Evolutionary conservation across 768 basidiomycete genomes (phyloP).

Genomic region (Termitomyces sp.): DNA sequence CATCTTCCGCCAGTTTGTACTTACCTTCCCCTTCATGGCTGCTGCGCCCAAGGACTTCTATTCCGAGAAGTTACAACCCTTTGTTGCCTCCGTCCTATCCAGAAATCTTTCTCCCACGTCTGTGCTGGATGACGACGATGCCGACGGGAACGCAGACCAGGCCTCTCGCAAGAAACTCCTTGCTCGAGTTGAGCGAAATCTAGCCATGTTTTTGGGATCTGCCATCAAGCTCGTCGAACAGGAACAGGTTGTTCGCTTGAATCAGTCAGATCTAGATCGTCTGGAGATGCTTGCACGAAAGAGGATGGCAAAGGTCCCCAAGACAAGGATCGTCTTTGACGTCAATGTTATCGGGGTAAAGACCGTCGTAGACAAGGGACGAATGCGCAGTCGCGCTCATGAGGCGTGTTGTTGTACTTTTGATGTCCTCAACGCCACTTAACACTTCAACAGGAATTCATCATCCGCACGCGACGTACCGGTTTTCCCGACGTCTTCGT

Average conservation of each 20-base stretch:
- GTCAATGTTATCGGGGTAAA: slow-evolving; percentile 91
- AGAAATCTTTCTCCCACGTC: slow-evolving; percentile 69
- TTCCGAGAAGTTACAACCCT: slow-evolving; percentile 92
- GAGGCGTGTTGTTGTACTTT: slow-evolving; percentile 54
- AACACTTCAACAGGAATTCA: slow-evolving; percentile 71
- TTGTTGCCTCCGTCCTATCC: slow-evolving; percentile 76
- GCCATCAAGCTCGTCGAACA: slow-evolving; percentile 79
- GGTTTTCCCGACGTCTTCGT: slow-evolving; percentile 79
- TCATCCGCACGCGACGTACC: slow-evolving; percentile 81
- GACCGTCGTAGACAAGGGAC: slow-evolving; percentile 77
- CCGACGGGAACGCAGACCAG: slow-evolving; percentile 44
- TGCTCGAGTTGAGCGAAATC: slow-evolving; percentile 78
- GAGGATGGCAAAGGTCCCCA: slow-evolving; percentile 46
- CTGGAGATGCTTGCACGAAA: slow-evolving; percentile 71
- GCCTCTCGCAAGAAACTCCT: slow-evolving; percentile 67
- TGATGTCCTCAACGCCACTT: slow-evolving; percentile 4
- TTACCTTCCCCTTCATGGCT: slow-evolving; percentile 94
- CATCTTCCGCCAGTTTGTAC: slow-evolving; percentile 87
- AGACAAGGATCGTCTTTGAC: slow-evolving; percentile 63
- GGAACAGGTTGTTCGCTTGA: slow-evolving; percentile 89
- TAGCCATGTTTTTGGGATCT: slow-evolving; percentile 76
- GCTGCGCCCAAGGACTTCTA: slow-evolving; percentile 91
- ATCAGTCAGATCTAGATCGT: slow-evolving; percentile 77
- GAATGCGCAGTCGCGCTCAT: slow-evolving; percentile 80
- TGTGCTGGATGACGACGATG: slow-evolving; percentile 51